Evolutionary conservation across 2,329 filamentous ascomycete species (phyloP).

Genomic region (Penicillium sp.): DNA sequence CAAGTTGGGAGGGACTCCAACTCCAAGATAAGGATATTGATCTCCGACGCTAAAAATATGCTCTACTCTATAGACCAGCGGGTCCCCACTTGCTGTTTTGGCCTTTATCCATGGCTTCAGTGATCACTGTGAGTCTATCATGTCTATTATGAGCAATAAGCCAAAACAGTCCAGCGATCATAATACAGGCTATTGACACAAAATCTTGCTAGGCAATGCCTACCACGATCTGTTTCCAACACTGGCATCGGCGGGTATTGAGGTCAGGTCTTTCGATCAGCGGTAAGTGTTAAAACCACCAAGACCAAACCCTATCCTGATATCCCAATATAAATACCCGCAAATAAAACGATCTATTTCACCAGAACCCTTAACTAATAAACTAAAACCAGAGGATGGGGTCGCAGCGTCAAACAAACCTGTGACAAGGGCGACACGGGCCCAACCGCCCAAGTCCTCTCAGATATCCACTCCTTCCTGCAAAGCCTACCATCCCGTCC

Average conservation of each 20-base stretch:
- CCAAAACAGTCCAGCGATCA: not conserved
- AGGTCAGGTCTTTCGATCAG: constrained; percentile 77
- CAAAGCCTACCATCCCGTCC: constrained; percentile 53
- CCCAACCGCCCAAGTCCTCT: constrained; percentile 67
- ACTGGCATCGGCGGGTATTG: constrained; percentile 69
- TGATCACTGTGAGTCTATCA: constrained; percentile 60
- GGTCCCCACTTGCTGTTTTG: constrained; percentile 62
- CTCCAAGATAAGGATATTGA: not conserved
- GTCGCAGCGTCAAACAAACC: constrained; percentile 63
- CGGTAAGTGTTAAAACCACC: constrained; percentile 39
- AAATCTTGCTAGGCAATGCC: constrained; percentile 56
- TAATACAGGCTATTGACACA: not conserved
- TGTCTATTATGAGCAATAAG: not conserved
- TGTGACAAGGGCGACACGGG: constrained; percentile 70
- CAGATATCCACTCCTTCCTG: constrained; percentile 76
- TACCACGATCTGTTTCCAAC: constrained; percentile 72
- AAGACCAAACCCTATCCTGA: not conserved
- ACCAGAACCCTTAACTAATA: not conserved
- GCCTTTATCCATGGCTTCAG: constrained; percentile 87
- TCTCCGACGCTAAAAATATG: not conserved
- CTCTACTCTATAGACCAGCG: constrained; percentile 1
- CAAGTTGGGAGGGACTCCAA: not conserved
- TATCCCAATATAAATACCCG: not conserved
- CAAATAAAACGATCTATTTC: not conserved
- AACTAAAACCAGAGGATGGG: constrained; percentile 64